Conservation (phyloP, 352 stramenopile species). For the Phytophthora sansomeana region DNA sequence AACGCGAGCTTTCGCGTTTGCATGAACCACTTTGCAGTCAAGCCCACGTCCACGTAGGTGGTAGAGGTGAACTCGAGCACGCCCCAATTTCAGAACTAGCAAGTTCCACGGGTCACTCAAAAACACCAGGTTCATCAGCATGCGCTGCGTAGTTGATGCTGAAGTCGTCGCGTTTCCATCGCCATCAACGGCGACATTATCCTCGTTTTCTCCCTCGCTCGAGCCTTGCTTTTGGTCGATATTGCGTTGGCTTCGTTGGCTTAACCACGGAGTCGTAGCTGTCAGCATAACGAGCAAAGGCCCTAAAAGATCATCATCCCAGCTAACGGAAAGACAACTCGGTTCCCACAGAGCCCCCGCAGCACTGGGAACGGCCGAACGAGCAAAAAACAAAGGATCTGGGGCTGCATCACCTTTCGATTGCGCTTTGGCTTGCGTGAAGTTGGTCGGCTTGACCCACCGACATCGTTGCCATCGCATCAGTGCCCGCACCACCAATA, state of each 20-base stretch:
- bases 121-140: constrained; percentile 72
- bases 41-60: constrained; percentile 17
- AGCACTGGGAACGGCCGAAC: constrained; percentile 52
- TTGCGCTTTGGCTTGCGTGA: constrained; percentile 26
- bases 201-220: background rate
- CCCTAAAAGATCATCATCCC: constrained; percentile 54
- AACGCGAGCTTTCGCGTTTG: constrained; percentile 57
- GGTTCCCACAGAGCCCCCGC: constrained; percentile 60
- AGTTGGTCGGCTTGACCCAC: constrained; percentile 25
- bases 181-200: background rate
- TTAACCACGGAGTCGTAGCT: constrained; percentile 20
- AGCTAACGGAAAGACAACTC: constrained; percentile 61
- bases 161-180: constrained; percentile 20
- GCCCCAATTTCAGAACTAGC: constrained; percentile 54
- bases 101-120: constrained; percentile 66
- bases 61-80: constrained; percentile 55
- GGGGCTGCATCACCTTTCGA: constrained; percentile 22
- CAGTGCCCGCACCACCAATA: constrained; percentile 33
- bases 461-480: constrained; percentile 32
- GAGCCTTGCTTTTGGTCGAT: constrained; percentile 16
- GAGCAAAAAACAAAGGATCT: constrained; percentile 57
- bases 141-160: constrained; percentile 37
- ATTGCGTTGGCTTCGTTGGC: constrained; percentile 23
- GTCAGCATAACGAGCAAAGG: constrained; percentile 40
- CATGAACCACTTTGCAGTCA: constrained; percentile 56